Evolutionary conservation across 2,329 filamentous ascomycete species (phyloP).

Genomic region (Colletotrichum sp.): DNA sequence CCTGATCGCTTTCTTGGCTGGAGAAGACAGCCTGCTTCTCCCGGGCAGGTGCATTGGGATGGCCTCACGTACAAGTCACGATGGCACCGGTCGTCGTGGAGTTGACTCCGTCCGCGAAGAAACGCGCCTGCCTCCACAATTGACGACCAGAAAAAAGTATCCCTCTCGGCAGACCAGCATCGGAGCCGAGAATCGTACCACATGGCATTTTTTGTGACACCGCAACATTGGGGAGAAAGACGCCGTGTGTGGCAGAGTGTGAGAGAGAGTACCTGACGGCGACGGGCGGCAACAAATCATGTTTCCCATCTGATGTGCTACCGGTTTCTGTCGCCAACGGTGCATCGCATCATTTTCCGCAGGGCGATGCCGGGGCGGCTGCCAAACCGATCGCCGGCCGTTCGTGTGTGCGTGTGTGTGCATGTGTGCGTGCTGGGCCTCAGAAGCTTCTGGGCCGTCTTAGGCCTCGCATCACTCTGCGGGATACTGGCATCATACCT

Average conservation of each 20-base stretch:
- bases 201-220: slow-evolving; percentile 2
- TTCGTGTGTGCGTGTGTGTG: not conserved
- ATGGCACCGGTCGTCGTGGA: not conserved
- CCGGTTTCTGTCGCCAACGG: not conserved
- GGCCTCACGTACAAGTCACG: not conserved
- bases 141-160: not conserved
- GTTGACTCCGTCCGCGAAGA: not conserved
- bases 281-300: not conserved
- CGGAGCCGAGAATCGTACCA: slow-evolving; percentile 5
- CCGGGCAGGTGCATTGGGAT: not conserved
- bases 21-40: not conserved
- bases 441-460: not conserved
- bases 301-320: not conserved
- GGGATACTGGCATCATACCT: not conserved
- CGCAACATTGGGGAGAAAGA: not conserved
- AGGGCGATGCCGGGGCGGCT: not conserved
- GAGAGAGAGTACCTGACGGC: not conserved
- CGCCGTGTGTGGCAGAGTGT: not conserved
- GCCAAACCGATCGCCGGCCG: not conserved
- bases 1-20: not conserved
- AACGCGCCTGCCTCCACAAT: not conserved
- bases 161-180: not conserved
- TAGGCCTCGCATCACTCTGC: not conserved
- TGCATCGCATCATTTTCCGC: not conserved
- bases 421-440: not conserved